Percentiles rank a stretch among this genome's conserved stretches.
Conservation (phyloP, 139 green algal genomes). For the Chlamydomonas urium region DNA sequence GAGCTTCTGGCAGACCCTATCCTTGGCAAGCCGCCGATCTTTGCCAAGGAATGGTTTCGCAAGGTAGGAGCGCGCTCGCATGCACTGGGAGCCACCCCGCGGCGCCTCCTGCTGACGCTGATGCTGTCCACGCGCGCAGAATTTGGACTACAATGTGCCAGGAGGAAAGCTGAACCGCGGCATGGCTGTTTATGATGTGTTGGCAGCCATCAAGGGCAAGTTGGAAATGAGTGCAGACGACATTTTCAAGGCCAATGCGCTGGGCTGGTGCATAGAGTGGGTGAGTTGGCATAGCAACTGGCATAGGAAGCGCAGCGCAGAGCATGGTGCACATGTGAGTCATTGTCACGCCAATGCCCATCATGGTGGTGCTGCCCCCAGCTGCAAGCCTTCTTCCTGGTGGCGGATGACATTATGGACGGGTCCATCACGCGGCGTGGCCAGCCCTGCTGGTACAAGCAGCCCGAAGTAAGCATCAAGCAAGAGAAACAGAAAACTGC, state of each 20-base stretch:
- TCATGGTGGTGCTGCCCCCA: slow-evolving; percentile 26
- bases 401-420: slow-evolving; percentile 99
- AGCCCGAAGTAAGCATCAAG: slow-evolving; percentile 49
- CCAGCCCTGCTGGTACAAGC: slow-evolving; percentile 97
- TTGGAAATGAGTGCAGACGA: slow-evolving; percentile 52
- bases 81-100: not conserved
- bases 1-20: slow-evolving; percentile 67
- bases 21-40: slow-evolving; percentile 49
- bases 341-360: not conserved
- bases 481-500: no score
- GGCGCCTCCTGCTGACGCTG: not conserved
- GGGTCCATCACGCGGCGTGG: slow-evolving; percentile 89
- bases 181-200: slow-evolving; percentile 89
- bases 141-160: slow-evolving; percentile 91
- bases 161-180: slow-evolving; percentile 96
- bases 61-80: slow-evolving; percentile 43
- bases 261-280: slow-evolving; percentile 99
- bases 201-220: slow-evolving; percentile 48
- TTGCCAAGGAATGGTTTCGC: slow-evolving; percentile 61
- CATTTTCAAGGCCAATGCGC: slow-evolving; percentile 66
- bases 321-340: not conserved
- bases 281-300: no score
- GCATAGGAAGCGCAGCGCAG: no score
- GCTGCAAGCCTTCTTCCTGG: slow-evolving; percentile 97
- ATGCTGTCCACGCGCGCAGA: not conserved